Percentiles rank a stretch among this genome's conserved stretches.
These are phyloP conservation scores for Amanita muscaria DNA, from an alignment of 768 basidiomycete species.

Conservation along the genomic window DNA sequence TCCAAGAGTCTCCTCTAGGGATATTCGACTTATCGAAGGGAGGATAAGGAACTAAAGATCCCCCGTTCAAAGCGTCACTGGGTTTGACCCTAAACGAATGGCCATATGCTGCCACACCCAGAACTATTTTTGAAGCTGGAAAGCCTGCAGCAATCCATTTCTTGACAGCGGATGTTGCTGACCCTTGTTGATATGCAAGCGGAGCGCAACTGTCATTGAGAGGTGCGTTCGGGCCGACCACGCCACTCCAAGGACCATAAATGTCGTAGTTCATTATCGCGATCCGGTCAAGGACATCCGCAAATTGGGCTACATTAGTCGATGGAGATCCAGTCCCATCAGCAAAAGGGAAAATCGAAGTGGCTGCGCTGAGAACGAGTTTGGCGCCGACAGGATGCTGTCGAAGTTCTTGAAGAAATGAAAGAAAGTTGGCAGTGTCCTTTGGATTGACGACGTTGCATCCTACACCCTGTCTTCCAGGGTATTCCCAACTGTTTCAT, in stretches of 20 bases:
- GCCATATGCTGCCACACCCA: conserved; percentile 80
- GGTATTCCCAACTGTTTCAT: conserved; percentile 76
- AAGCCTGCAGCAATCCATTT: conserved; percentile 74
- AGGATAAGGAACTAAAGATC: conserved; percentile 38
- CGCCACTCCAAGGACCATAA: conserved; percentile 52
- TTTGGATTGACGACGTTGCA: conserved; percentile 55
- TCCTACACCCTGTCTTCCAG: conserved; percentile 55
- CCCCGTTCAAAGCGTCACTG: conserved; percentile 34
- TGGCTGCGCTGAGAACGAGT: conserved; percentile 50
- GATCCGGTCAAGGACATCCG: conserved; percentile 48
- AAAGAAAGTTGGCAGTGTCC: conserved; percentile 74
- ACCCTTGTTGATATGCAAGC: conserved; percentile 53
- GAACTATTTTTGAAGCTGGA: conserved; percentile 54
- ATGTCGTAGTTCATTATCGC: conserved; percentile 70
- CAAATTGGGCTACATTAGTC: conserved; percentile 63
- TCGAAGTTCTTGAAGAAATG: conserved; percentile 70
- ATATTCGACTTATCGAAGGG: conserved; percentile 39
- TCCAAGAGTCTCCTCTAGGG: conserved; percentile 59
- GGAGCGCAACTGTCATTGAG: conserved; percentile 72
- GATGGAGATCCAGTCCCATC: conserved; percentile 45
- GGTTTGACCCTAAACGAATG: conserved; percentile 59
- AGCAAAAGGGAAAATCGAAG: conserved; percentile 31
- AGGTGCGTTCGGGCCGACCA: conserved; percentile 82
- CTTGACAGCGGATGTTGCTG: conserved; percentile 63
- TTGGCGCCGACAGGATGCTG: conserved; percentile 39